These are phyloP conservation scores for Biscogniauxia marginata DNA, from an alignment of 2,329 filamentous ascomycete species.

Conservation along the genomic window DNA sequence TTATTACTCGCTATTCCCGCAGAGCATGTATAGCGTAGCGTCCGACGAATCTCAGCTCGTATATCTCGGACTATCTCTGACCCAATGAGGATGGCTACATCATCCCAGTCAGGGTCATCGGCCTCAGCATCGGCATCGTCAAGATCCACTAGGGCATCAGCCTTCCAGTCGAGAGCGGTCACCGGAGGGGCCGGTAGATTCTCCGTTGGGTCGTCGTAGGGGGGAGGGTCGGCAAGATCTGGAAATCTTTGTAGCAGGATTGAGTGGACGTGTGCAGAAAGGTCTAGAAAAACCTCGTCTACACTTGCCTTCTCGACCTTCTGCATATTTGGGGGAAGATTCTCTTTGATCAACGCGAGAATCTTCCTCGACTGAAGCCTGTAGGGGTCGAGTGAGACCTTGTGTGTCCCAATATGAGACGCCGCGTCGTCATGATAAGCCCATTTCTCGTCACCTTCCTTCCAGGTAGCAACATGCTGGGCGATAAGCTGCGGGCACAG, in stretches of 20 bases:
- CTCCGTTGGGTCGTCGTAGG: slow-evolving; percentile 71
- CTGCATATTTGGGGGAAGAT: slow-evolving; percentile 63
- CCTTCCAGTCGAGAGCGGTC: slow-evolving; percentile 77
- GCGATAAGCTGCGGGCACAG: slow-evolving; percentile 79
- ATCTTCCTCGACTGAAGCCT: slow-evolving; percentile 82
- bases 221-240: slow-evolving; percentile 65
- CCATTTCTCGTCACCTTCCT: slow-evolving; percentile 89
- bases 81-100: slow-evolving; percentile 81
- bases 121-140: slow-evolving; percentile 70
- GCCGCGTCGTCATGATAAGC: slow-evolving; percentile 82
- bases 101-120: slow-evolving; percentile 92
- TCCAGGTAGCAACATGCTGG: slow-evolving; percentile 94
- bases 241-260: slow-evolving; percentile 74
- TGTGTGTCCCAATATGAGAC: slow-evolving; percentile 79
- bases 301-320: slow-evolving; percentile 90
- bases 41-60: slow-evolving; percentile 64
- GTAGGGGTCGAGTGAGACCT: slow-evolving; percentile 93
- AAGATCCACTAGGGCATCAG: slow-evolving; percentile 78
- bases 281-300: slow-evolving; percentile 92
- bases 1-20: slow-evolving; percentile 89
- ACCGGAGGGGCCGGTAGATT: slow-evolving; percentile 66
- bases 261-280: slow-evolving; percentile 79
- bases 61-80: slow-evolving; percentile 84
- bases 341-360: slow-evolving; percentile 72
- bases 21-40: slow-evolving; percentile 85